These are phyloP conservation scores for Paraphaeosphaeria sporulosa DNA, from an alignment of 2,329 filamentous ascomycete genomes.

Conservation along the genomic window DNA sequence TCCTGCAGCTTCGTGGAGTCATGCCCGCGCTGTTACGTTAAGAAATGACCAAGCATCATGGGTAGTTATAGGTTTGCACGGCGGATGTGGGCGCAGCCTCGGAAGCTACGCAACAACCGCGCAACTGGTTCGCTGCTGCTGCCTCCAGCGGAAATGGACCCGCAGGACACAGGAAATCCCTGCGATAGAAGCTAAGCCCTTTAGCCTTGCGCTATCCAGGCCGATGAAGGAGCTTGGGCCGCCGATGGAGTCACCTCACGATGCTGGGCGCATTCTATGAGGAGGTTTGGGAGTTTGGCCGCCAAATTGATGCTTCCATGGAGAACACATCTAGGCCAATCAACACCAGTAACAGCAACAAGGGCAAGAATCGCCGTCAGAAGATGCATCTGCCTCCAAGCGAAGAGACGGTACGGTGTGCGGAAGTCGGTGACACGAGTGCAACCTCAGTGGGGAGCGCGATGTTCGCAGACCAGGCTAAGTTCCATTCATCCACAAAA, in stretches of 20 bases:
- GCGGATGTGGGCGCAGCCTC: background rate
- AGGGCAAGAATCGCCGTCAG: background rate
- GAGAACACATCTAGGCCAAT: background rate
- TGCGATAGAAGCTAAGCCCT: slow-evolving; percentile 2
- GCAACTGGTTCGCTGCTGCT: slow-evolving; percentile 4
- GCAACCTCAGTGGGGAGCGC: background rate
- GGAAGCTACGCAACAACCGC: slow-evolving; percentile 5
- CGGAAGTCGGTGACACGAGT: background rate
- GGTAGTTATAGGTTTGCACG: background rate
- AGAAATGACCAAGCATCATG: slow-evolving; percentile 2
- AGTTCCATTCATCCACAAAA: slow-evolving; percentile 3
- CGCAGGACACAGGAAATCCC: background rate
- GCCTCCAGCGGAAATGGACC: background rate
- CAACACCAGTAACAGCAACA: background rate
- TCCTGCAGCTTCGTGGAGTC: background rate
- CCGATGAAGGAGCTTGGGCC: background rate
- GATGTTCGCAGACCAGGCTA: background rate
- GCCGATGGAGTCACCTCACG: background rate
- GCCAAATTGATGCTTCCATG: background rate
- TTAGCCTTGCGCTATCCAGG: slow-evolving; percentile 1
- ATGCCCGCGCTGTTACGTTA: slow-evolving; percentile 11
- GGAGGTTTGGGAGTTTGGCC: slow-evolving; percentile 24
- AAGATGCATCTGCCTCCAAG: slow-evolving; percentile 17
- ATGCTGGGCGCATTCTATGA: slow-evolving; percentile 35
- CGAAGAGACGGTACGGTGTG: slow-evolving; percentile 10